Evolutionary conservation across 2,329 filamentous ascomycete genomes (phyloP), one percentile per base, ranked within the genome.

Genomic region (Talaromyces rugulosus): DNA sequence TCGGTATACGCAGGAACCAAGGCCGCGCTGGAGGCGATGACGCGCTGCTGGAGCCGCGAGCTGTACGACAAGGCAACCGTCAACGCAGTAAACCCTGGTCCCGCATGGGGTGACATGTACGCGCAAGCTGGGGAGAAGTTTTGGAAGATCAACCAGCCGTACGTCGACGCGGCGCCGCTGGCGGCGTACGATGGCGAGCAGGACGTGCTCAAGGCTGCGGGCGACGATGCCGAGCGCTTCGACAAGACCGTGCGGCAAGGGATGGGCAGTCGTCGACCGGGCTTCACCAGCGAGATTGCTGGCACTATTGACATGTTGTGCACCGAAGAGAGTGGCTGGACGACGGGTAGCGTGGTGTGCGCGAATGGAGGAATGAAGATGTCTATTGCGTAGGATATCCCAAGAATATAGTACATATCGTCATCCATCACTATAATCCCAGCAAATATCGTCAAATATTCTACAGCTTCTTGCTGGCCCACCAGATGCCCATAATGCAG

Each of bases 231-330:
- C 63, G 85, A 84, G 70, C 78, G 77, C 60, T 83, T 85, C 55
- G 81, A 87, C 42, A 79, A 85, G 67, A 78, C 87, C 33, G 84
- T 88, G 82, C 55, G 89, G 91, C 76, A 77, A 83, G 57, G 79
- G 84, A 63, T 83, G 85, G 81, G 80, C 23, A 83, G 83, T 1
- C 82, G 85, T 14, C 80, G 87, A 65, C 84, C 83, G 2, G 90
- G 82, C 1, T 90, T 89, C 71, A 83, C 86, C 34, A 78, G 81
- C 58, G 90, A 94, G 78, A 82, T 94, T 73, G 90, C 89, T 0
- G 90, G 89, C 0, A 83, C 91, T 5, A 87, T 92, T 18, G 89
- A 84, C 1, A 92, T 93, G 89, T 76, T 93, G 27, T 91, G 89
- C 71, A 83, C 84, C 4, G 80, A 82, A 7, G 91, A 94, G 71